These are phyloP conservation scores for Dendryphion nanum DNA, from an alignment of 2,329 filamentous ascomycete genomes.

Conservation along the genomic window DNA sequence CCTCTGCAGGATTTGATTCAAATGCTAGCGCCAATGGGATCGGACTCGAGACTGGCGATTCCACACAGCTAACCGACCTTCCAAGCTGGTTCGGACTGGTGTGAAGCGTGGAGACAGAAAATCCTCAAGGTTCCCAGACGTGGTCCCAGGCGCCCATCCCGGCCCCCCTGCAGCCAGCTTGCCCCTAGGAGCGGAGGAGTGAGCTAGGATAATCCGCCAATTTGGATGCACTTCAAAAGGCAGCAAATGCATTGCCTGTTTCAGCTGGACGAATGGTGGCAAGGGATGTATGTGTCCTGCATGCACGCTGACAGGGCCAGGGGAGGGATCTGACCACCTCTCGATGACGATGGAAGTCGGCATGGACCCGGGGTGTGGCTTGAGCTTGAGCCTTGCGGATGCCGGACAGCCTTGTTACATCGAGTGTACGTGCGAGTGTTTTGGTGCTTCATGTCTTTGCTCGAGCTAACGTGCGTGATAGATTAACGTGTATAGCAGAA, in stretches of 20 bases:
- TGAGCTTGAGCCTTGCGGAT: conserved; percentile 23
- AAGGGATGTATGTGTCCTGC: conserved; percentile 23
- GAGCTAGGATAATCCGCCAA: conserved; percentile 14
- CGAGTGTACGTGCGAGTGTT: conserved; percentile 4
- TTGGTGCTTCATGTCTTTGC: conserved; percentile 7
- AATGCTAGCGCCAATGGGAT: conserved; percentile 16
- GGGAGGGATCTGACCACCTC: conserved; percentile 15
- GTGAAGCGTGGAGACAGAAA: conserved; percentile 11
- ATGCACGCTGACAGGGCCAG: conserved; percentile 24
- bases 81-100: conserved; percentile 15
- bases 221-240: conserved; percentile 14
- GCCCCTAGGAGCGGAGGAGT: too few relatives aligned
- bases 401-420: conserved; percentile 18
- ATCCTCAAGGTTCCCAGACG: conserved; percentile 12
- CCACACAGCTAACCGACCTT: conserved; percentile 14
- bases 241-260: conserved; percentile 28
- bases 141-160: conserved; percentile 15
- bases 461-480: conserved; percentile 3
- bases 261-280: conserved; percentile 21
- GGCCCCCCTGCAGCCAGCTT: conserved; percentile 10
- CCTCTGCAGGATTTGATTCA: conserved; percentile 23
- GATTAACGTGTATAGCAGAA: neutral
- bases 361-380: conserved; percentile 20
- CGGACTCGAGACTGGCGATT: conserved; percentile 15
- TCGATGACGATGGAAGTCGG: conserved; percentile 14